Evolutionary conservation across 2,329 filamentous ascomycete species (phyloP).

Genomic region (Xylariaceae sp.): DNA sequence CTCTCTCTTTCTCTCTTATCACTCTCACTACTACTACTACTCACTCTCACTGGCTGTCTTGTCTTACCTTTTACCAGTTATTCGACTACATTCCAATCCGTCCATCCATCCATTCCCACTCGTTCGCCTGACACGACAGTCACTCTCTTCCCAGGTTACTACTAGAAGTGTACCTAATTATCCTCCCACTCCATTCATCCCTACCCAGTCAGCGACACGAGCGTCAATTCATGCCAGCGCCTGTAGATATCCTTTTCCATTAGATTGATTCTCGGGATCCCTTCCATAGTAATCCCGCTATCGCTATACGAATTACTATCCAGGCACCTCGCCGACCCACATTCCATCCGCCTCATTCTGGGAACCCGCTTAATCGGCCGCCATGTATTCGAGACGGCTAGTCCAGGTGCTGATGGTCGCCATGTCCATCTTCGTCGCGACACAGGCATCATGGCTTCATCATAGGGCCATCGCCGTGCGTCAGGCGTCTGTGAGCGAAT

Average conservation of each 20-base stretch:
- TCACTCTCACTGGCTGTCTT: not conserved
- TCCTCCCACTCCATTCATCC: not conserved
- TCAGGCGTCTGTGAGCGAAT: conserved; percentile 18
- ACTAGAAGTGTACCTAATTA: not conserved
- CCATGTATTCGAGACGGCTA: conserved; percentile 45
- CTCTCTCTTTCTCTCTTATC: not conserved
- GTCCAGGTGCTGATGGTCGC: conserved; percentile 46
- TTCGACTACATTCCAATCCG: not conserved
- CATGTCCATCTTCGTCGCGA: conserved; percentile 42
- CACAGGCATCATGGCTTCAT: conserved; percentile 38
- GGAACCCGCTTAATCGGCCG: conserved; percentile 14
- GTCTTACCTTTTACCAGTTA: not conserved
- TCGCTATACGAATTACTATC: not conserved
- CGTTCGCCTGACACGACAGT: not conserved
- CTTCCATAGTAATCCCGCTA: not conserved
- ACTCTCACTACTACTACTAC: not conserved
- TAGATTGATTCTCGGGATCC: not conserved
- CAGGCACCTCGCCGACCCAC: not conserved
- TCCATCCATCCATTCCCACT: not conserved
- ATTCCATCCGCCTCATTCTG: not conserved
- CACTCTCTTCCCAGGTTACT: not conserved
- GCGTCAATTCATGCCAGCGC: not conserved
- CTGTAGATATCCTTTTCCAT: conserved; percentile 2
- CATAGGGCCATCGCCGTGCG: conserved; percentile 26
- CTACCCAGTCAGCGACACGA: not conserved